These are phyloP conservation scores for Penicillium sp. DNA, from an alignment of 2,329 filamentous ascomycete species.

Conservation along the genomic window DNA sequence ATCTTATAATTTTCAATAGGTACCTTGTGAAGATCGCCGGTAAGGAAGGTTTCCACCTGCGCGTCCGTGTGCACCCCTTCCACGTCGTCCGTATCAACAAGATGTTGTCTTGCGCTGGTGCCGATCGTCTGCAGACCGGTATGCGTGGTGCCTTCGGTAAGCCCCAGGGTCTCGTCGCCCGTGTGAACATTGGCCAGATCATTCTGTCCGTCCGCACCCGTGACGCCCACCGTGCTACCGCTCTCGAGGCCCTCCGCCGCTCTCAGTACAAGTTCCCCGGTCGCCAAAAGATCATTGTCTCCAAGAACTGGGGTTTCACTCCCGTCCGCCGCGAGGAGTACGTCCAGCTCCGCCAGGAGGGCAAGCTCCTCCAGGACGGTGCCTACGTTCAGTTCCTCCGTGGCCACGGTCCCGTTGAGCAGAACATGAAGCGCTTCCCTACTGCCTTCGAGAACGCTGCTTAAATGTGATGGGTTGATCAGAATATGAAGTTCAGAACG, in stretches of 20 bases:
- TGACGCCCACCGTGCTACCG: conserved; percentile 82
- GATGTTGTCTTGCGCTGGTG: conserved; percentile 99
- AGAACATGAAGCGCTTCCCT: conserved; percentile 93
- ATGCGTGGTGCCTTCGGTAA: conserved; percentile 99
- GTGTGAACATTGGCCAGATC: conserved; percentile 99
- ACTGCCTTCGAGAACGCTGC: conserved; percentile 57
- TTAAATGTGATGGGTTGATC: conserved; percentile 31
- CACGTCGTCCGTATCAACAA: conserved; percentile 99
- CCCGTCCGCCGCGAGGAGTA: conserved; percentile 96
- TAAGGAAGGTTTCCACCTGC: conserved; percentile 64
- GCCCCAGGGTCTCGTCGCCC: conserved; percentile 96
- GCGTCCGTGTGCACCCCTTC: conserved; percentile 87
- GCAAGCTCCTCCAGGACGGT: conserved; percentile 91
- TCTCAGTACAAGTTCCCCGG: conserved; percentile 99
- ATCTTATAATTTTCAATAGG: conserved; percentile 28
- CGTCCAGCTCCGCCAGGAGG: conserved; percentile 85
- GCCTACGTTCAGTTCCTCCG: conserved; percentile 98
- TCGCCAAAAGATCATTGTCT: conserved; percentile 99
- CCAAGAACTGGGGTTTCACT: conserved; percentile 99
- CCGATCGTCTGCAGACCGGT: conserved; percentile 99
- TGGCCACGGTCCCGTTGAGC: conserved; percentile 75
- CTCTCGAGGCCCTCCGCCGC: conserved; percentile 96
- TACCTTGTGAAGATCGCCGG: conserved; percentile 61
- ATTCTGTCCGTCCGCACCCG: conserved; percentile 93
- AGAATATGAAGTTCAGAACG: conserved; percentile 24